Percentiles rank a stretch among this genome's conserved stretches.
phyloP scores from a whole-genome alignment of 331 rosid genomes.

The Pyracantha coccinea region DNA sequence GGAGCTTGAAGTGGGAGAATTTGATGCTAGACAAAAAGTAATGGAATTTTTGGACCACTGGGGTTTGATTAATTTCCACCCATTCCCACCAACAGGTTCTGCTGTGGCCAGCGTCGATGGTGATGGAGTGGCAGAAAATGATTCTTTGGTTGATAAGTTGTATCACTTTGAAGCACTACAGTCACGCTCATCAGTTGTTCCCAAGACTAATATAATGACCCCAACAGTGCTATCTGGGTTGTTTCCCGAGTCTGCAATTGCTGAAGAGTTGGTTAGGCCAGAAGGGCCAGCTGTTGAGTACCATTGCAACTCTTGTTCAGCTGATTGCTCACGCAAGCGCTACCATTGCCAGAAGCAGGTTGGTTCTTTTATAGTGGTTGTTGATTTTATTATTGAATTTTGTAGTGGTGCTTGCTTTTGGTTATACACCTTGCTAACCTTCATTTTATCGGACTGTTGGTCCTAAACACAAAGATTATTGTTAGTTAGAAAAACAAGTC shows the following conservation, averaged over 20 bases:
- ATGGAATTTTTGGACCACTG: conserved; percentile 82
- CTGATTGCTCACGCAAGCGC: conserved; percentile 95
- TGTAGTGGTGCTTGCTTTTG: not conserved
- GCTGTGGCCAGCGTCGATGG: conserved; percentile 18
- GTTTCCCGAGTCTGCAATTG: conserved; percentile 63
- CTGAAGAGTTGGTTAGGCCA: conserved; percentile 67
- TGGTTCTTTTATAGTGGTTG: conserved; percentile 12
- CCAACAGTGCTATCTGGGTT: conserved; percentile 53
- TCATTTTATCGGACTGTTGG: not conserved
- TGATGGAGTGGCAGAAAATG: conserved; percentile 36
- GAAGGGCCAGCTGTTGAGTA: conserved; percentile 89
- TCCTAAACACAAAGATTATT: not conserved
- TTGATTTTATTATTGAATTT: not conserved
- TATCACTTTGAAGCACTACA: conserved; percentile 65
- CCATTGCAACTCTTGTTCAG: conserved; percentile 96
- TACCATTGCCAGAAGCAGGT: conserved; percentile 99
- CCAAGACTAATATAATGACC: conserved; percentile 37
- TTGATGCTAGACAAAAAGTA: conserved; percentile 71
- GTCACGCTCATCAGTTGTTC: conserved; percentile 34
- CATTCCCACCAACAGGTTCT: conserved; percentile 53
- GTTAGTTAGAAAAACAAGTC: not conserved
- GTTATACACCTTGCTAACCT: not conserved
- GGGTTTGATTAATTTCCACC: conserved; percentile 94
- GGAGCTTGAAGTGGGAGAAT: conserved; percentile 65
- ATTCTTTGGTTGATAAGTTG: conserved; percentile 55